phyloP scores from a whole-genome alignment of 371 early-diverging fungal genomes.

The Mortierella sp. region DNA sequence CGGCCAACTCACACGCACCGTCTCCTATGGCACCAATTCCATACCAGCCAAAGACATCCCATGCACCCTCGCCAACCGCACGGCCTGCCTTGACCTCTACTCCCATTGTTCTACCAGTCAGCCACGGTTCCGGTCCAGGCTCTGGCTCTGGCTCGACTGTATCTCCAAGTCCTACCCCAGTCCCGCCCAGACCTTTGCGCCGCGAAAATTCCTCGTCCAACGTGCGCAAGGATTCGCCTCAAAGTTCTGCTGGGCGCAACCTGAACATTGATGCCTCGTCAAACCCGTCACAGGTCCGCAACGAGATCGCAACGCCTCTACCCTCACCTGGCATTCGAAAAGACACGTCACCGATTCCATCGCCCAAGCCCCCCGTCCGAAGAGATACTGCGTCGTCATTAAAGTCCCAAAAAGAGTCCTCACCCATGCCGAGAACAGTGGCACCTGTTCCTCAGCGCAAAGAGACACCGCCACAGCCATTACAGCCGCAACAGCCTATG shows the following conservation, averaged over 20 bases:
- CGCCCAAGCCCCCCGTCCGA: conserved; percentile 36
- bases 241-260: conserved; percentile 1
- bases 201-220: conserved; percentile 37
- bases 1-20: conserved; percentile 2
- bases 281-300: conserved; percentile 26
- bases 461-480: conserved; percentile 16
- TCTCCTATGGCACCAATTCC: conserved; percentile 29
- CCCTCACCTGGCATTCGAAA: conserved; percentile 29
- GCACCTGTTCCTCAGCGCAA: conserved; percentile 16
- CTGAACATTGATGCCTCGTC: background rate
- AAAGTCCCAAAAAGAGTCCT: conserved; percentile 41
- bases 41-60: conserved; percentile 44
- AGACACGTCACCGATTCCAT: conserved; percentile 15
- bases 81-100: conserved; percentile 15
- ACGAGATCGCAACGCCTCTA: conserved; percentile 13
- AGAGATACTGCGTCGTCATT: conserved; percentile 39
- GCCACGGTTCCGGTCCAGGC: conserved; percentile 1
- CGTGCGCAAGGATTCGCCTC: conserved; percentile 26
- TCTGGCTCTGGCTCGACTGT: background rate
- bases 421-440: conserved; percentile 27
- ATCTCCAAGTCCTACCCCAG: conserved; percentile 9
- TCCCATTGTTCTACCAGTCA: conserved; percentile 8
- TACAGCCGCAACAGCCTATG: conserved; percentile 29
- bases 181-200: conserved; percentile 33
- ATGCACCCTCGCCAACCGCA: conserved; percentile 13